Evolutionary conservation across 2,329 filamentous ascomycete genomes (phyloP).

Genomic region (Grosmannia serpens): DNA sequence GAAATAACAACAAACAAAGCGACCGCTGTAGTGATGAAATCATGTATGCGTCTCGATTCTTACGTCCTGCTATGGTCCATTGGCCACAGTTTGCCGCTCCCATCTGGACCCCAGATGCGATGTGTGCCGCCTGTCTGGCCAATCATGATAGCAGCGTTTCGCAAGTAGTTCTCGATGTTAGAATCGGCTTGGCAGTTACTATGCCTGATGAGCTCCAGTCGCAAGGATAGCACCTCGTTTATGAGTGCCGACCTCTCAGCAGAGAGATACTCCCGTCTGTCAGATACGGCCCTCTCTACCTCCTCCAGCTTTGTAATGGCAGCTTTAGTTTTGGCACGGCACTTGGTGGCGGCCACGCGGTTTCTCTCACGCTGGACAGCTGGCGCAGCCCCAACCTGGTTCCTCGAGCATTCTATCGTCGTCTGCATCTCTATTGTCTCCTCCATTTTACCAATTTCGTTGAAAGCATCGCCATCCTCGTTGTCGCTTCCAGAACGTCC

Average conservation of each 20-base stretch:
- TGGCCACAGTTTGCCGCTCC: constrained; percentile 1
- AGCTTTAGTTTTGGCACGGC: constrained; percentile 19
- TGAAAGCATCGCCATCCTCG: neutral
- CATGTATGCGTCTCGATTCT: too few relatives aligned
- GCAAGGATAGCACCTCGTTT: constrained; percentile 20
- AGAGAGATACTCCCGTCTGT: constrained; percentile 11
- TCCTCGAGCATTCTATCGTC: neutral
- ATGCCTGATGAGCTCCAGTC: constrained; percentile 19
- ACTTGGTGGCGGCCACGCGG: constrained; percentile 19
- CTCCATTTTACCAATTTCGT: neutral
- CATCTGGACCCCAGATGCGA: constrained; percentile 10
- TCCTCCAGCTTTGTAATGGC: constrained; percentile 16
- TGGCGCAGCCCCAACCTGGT: neutral
- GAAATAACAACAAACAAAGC: neutral
- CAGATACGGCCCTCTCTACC: constrained; percentile 11
- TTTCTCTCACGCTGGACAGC: constrained; percentile 14
- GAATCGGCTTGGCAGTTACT: constrained; percentile 15
- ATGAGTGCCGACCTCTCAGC: constrained; percentile 13
- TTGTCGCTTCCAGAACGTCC: neutral
- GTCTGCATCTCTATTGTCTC: neutral
- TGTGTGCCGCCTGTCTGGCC: constrained; percentile 6
- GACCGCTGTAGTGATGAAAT: too few relatives aligned
- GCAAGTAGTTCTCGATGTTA: constrained; percentile 18
- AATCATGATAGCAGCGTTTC: constrained; percentile 12
- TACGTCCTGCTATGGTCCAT: neutral